Percentiles rank a stretch among this genome's conserved stretches.
Evolutionary conservation across 352 stramenopile genomes (phyloP).

Genomic region (Phytopythium helicoides): DNA sequence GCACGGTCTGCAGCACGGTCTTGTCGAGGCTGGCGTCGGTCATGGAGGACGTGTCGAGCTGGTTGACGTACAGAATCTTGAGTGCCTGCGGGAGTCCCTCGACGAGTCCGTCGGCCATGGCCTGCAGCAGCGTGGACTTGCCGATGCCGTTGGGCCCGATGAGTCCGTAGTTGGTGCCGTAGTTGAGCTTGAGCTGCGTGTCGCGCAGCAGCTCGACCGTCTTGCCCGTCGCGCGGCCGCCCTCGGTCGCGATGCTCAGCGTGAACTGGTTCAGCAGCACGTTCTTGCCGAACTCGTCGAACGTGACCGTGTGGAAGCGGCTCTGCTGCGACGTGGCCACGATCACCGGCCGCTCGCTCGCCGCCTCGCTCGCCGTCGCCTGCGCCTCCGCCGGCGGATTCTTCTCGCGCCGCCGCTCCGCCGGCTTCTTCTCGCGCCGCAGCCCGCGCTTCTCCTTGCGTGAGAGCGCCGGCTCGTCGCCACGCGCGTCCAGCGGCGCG

Average conservation of each 20-base stretch:
- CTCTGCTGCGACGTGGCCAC: constrained; percentile 53
- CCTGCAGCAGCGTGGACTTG: constrained; percentile 93
- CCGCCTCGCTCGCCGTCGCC: too few relatives aligned
- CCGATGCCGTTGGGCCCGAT: constrained; percentile 83
- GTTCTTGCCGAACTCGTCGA: constrained; percentile 60
- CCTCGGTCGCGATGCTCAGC: constrained; percentile 26
- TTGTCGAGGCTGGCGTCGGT: constrained; percentile 14
- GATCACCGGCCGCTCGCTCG: constrained; percentile 8
- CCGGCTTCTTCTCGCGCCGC: constrained; percentile 24
- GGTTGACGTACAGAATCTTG: constrained; percentile 63
- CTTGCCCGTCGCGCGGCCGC: constrained; percentile 9
- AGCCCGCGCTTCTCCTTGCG: constrained; percentile 46
- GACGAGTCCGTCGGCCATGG: constrained; percentile 88
- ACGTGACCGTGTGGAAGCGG: constrained; percentile 60
- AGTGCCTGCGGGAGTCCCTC: constrained; percentile 43
- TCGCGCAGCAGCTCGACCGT: constrained; percentile 59
- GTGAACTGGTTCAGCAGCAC: constrained; percentile 57
- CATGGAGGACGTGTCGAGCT: constrained; percentile 48
- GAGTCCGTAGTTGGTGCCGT: constrained; percentile 75
- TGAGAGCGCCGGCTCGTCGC: constrained; percentile 26
- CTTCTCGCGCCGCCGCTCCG: constrained; percentile 8
- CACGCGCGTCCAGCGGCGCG: constrained; percentile 12
- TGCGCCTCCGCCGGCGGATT: neutral
- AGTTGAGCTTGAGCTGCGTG: constrained; percentile 72
- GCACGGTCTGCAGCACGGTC: constrained; percentile 42